Conservation (phyloP, 106 monocot genomes). For the Chionographis japonica region DNA sequence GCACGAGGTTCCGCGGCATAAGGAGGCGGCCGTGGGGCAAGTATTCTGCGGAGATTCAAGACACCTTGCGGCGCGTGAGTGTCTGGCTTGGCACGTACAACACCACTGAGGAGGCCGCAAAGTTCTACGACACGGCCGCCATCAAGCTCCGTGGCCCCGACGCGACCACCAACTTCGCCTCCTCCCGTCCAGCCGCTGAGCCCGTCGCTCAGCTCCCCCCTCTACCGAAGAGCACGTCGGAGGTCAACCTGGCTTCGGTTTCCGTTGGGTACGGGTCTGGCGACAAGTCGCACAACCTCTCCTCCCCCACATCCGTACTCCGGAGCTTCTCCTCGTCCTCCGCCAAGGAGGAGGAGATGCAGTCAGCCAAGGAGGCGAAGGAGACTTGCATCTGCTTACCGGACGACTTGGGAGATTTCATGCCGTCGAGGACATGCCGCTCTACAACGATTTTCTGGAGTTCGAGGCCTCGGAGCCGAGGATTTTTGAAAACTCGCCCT, state of each 20-base stretch:
- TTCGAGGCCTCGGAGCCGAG: constrained; percentile 18
- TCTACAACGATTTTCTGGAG: constrained; percentile 14
- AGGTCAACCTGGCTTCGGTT: not conserved
- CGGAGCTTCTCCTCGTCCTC: constrained; percentile 3
- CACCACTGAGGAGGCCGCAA: constrained; percentile 15
- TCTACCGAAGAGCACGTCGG: too few species aligned
- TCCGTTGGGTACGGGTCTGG: constrained; percentile 24
- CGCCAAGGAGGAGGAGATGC: constrained; percentile 1
- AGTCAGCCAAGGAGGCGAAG: not conserved
- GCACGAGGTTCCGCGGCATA: not conserved
- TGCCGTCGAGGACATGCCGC: constrained; percentile 25
- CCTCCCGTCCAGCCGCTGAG: not conserved
- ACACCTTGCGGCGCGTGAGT: too few species aligned
- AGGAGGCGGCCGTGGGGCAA: too few species aligned
- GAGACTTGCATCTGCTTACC: not conserved
- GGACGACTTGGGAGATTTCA: constrained; percentile 14
- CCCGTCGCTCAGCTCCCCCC: not conserved
- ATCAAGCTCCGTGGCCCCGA: constrained; percentile 22
- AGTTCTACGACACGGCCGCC: constrained; percentile 20
- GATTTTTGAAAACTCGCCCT: constrained; percentile 7
- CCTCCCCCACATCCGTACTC: constrained; percentile 32
- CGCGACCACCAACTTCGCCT: constrained; percentile 18
- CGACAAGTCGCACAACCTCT: constrained; percentile 14
- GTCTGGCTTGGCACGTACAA: too few species aligned
- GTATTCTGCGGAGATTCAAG: too few species aligned